phyloP scores from a whole-genome alignment of 345 rosid genomes.

The Rhizophora mangle region DNA sequence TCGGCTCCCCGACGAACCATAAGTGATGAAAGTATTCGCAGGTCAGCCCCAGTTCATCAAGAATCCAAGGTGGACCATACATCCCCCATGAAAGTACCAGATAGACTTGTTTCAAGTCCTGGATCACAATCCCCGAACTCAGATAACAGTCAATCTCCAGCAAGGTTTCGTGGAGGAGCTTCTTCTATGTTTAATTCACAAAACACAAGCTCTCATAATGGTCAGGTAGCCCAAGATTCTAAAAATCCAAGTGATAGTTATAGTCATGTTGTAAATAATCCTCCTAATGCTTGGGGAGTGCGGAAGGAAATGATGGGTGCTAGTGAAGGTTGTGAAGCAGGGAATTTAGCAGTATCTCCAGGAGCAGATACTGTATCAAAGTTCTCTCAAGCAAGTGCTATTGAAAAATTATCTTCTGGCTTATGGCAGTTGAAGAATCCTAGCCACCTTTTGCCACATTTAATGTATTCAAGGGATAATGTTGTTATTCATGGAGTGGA shows the following conservation, averaged over 20 bases:
- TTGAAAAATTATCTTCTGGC: conserved; percentile 28
- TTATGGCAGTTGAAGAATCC: conserved; percentile 29
- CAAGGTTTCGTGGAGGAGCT: conserved; percentile 3
- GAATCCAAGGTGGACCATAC: conserved; percentile 8
- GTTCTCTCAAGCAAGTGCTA: conserved; percentile 26
- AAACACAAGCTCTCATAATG: background rate
- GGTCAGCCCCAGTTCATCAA: background rate
- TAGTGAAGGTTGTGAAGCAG: conserved; percentile 2
- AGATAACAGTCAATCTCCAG: background rate
- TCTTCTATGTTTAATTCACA: background rate
- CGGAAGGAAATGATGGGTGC: conserved; percentile 11
- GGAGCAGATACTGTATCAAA: conserved; percentile 14
- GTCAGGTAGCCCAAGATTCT: background rate
- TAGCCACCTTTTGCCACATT: conserved; percentile 18
- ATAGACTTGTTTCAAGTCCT: conserved; percentile 14
- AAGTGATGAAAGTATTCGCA: conserved; percentile 11
- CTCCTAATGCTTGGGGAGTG: conserved; percentile 21
- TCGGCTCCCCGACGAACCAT: conserved; percentile 12
- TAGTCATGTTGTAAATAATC: conserved; percentile 4
- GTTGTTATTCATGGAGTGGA: conserved; percentile 1
- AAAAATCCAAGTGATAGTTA: conserved; percentile 1
- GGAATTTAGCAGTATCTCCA: background rate
- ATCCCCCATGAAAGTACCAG: conserved; percentile 10
- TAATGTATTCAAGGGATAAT: conserved; percentile 13
- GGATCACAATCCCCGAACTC: conserved; percentile 13